Evolutionary conservation across 352 stramenopile genomes (phyloP).

Genomic region (Poterioochromonas sp.): DNA sequence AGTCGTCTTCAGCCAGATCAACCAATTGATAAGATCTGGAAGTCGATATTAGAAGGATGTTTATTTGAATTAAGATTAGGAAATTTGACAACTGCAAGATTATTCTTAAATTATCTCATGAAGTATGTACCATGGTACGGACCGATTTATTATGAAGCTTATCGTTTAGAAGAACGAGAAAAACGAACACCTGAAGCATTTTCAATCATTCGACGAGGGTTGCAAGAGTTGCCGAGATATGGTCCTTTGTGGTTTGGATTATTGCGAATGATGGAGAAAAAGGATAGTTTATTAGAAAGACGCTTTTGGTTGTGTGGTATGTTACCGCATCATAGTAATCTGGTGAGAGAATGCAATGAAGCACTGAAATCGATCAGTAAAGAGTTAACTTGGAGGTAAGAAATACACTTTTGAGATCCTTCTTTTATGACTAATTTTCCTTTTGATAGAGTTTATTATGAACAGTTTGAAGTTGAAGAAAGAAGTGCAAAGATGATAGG

Average conservation of each 20-base stretch:
- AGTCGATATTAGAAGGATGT: constrained; percentile 68
- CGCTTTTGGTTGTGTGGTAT: not conserved
- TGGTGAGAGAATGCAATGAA: constrained; percentile 29
- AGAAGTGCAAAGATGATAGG: constrained; percentile 45
- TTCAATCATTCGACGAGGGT: constrained; percentile 59
- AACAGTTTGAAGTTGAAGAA: constrained; percentile 65
- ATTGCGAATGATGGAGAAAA: constrained; percentile 63
- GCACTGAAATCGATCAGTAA: constrained; percentile 57
- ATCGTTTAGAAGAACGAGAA: constrained; percentile 54
- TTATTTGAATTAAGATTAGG: constrained; percentile 63
- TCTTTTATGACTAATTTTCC: no score
- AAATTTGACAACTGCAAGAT: constrained; percentile 55
- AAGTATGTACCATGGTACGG: constrained; percentile 68
- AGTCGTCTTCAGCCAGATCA: constrained; percentile 57
- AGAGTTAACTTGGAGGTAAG: constrained; percentile 72
- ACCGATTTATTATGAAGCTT: constrained; percentile 71
- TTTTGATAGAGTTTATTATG: constrained; percentile 70
- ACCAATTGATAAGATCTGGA: constrained; percentile 66
- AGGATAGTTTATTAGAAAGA: constrained; percentile 48
- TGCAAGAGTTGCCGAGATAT: constrained; percentile 65
- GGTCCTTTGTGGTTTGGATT: constrained; percentile 76
- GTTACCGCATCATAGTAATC: not conserved
- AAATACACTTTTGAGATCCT: no score
- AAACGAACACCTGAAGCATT: constrained; percentile 52
- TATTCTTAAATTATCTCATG: constrained; percentile 71